Base-by-base conservation (phyloP, 257 asterid genomes). In the Nicotiana noctiflora region DNA sequence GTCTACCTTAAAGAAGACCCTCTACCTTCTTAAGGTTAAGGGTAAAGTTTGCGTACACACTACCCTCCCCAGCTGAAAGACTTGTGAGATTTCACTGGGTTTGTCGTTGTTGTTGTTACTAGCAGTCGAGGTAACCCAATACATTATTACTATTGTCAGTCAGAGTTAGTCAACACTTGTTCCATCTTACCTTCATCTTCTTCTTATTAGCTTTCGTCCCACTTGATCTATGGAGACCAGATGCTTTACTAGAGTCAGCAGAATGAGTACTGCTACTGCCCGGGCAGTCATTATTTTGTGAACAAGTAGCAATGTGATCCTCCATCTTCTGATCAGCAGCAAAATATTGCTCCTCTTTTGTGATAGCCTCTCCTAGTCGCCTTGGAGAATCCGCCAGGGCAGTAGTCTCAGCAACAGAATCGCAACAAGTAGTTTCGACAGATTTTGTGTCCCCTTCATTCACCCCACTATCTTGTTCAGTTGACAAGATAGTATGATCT, bases 401-500 rank as follows among this genome's bases (percentile, higher is more conserved):
- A 11, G 80, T 77, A 76, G 84, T 81, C 81, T 81, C 89, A 70
- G 80, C 82, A 72, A 81, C 64, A 25, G 84, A 88, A 83, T 79
- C 80, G 18, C 82, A 65, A 81, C 82, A 80, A 75, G 88, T 86
- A 31, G 86, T 86, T 80, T 86, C 90, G 86, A 88, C 90, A 76
- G 87, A 88, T 88, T 88, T 88, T 67, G 84, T 83, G 80, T 86
- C 91, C 66, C 70, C 91, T 67, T 88, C 87, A 51, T 83, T 85
- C 72, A 83, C 87, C 81, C 31, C 79, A 14, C 70, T 85, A 6
- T 87, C 86, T 5, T 32, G 85, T 51, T 81, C 90, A 18, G 51
- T 59, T 17, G 88, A 84, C 67, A 85, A 81, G 81, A 81, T 84
- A 79, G 84, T 81, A 65, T 83, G 89, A 79, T 84, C 88, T 46